Evolutionary conservation across 768 basidiomycete genomes (phyloP), one percentile per base, ranked within the genome.

Genomic region (Rhizopogon roseolus): DNA sequence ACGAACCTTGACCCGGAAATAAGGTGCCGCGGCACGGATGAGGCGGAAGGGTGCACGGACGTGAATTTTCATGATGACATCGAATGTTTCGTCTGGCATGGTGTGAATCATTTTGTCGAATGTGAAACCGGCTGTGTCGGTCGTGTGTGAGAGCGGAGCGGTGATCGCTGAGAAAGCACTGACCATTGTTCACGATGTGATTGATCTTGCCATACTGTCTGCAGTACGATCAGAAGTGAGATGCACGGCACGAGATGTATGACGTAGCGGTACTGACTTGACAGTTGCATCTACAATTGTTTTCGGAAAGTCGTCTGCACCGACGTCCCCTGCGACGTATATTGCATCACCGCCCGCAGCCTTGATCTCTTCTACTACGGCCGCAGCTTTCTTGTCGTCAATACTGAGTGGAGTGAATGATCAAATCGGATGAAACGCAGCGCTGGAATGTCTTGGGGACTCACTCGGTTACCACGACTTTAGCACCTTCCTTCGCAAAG

Each of bases 101-200:
- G 88, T 90, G 71, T 91, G 90, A 38, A 92, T 74, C 91, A 93
- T 93, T 69, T 85, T 87, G 77, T 91, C 88, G 61, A 79, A 89
- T 6, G 88, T 89, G 73, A 90, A 90, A 45, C 84, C 86, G 44
- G 86, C 85, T 82, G 56, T 49, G 16, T 3, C n/a, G n/a, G n/a
- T n/a, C 8, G 16, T 28, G 3, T 45, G 34, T 57, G 19, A 57
- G 28, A 32, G 22, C 34, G 14, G 28, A 58, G 10, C 40, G 9
- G 52, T 25, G 40, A 22, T 13, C 29, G 38, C 39, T 37, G 16
- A 9, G 5, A 37, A 8, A 2, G n/a, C 3, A 64, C 73, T 48
- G 28, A 79, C 82, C 85, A 57, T 93, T 93, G 71, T 92, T 92
- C 32, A 93, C 77, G 50, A 93, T 88, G 65, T 93, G 89, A 69